Evolutionary conservation across 768 basidiomycete genomes (phyloP), one percentile per base, ranked within the genome.

Genomic region (Amylocystis lapponica): DNA sequence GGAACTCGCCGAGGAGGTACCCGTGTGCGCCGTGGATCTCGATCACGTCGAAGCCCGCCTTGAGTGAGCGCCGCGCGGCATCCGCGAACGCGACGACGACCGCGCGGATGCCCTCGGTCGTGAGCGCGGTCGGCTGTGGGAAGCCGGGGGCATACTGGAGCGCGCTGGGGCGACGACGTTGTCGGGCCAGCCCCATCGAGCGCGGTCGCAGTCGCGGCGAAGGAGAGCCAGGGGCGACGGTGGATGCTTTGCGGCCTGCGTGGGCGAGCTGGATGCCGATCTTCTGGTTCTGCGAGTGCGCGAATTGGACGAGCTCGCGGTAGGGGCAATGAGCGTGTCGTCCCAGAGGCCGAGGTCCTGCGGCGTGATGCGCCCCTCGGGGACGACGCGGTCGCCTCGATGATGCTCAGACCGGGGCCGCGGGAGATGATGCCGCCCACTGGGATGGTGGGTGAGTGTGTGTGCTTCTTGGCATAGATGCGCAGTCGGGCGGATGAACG

Each of bases 251-350:
- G 14, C 86, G 69, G 0, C 86, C 86, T 0, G 83, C 83, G 49
- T 89, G 86, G 0, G 72, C 80, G 12, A 89, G 72, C 57, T 89
- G 87, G 40, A 88, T 80, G 14, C 68, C 86, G 17, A 88, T 72
- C 38, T 79, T 78, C 54, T 82, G 78, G 36, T 69, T 74, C 51
- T 82, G 81, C 1, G 77, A 74, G 55, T 85, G 81, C 13, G 81
- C 81, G 45, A 86, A 84, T 45, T 82, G 75, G 55, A 81, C 74
- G 48, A 88, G 67, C 23, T 71, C 57, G 41, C 72, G 66, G 36
- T 75, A 56, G 1, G 62, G 51, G 11, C 67, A 47, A 62, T 68
- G 23, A 86, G 83, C 2, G 65, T 64, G 47, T 82, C 83, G 14
- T 66, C 60, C 82, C 83, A 86, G 39, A 86, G 55, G 3, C 82